phyloP scores from a whole-genome alignment of 2,329 filamentous ascomycete genomes.

The Colletotrichum liriopes region DNA sequence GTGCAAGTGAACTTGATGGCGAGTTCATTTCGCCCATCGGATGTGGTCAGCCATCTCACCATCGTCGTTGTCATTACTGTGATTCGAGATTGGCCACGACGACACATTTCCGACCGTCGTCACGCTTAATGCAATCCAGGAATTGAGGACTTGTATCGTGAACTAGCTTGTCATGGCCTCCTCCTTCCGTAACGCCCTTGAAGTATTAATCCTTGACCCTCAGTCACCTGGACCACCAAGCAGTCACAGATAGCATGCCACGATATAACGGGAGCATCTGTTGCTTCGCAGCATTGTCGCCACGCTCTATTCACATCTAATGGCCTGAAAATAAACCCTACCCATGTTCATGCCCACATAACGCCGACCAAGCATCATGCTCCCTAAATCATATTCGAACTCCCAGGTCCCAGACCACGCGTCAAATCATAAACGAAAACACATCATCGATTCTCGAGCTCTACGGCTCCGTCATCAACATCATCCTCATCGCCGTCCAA shows the following conservation, averaged over 20 bases:
- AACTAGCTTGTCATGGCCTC: neutral
- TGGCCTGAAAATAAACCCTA: neutral
- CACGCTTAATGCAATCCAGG: neutral
- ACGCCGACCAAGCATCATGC: slow-evolving; percentile 26
- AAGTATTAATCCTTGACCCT: no score
- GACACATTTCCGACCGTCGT: neutral
- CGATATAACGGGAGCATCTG: neutral
- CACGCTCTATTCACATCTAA: slow-evolving; percentile 19
- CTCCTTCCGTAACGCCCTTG: neutral
- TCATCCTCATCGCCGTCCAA: slow-evolving; percentile 61
- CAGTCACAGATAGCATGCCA: neutral
- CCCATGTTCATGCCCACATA: slow-evolving; percentile 4
- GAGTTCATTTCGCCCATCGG: no score
- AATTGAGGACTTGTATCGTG: neutral
- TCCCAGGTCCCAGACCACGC: neutral
- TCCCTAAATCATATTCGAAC: neutral
- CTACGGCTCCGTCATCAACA: slow-evolving; percentile 58
- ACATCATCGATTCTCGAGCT: slow-evolving; percentile 58
- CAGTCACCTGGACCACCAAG: neutral
- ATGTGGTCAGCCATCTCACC: no score
- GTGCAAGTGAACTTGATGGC: no score
- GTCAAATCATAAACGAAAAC: slow-evolving; percentile 7
- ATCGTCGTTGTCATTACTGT: neutral
- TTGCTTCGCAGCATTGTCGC: neutral
- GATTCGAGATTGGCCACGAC: neutral